Percentiles rank a stretch among this genome's conserved stretches.
phyloP scores from a whole-genome alignment of 805 yeast species.

The Myxozyma udenii region DNA sequence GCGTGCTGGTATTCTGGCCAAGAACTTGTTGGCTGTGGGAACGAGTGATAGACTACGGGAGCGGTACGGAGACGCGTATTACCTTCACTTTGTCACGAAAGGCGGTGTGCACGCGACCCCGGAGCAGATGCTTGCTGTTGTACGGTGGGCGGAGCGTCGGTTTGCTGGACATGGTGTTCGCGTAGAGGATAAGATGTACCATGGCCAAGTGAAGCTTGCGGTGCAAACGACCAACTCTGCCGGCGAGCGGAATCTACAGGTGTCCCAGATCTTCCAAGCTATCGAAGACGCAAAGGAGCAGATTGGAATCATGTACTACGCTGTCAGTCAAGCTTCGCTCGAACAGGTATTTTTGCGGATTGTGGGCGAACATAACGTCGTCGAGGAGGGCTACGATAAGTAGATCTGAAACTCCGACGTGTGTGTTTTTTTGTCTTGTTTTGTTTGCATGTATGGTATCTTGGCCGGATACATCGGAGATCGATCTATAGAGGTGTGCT shows the following conservation, averaged over 20 bases:
- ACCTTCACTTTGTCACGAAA: constrained; percentile 36
- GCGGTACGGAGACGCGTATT: constrained; percentile 35
- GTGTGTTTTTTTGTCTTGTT: background rate
- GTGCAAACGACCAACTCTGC: constrained; percentile 31
- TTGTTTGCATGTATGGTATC: background rate
- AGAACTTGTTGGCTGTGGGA: constrained; percentile 38
- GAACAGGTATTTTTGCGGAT: constrained; percentile 39
- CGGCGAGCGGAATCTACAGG: constrained; percentile 28
- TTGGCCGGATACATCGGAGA: background rate
- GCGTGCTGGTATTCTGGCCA: constrained; percentile 39
- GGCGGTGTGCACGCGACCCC: constrained; percentile 34
- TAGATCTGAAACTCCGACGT: background rate
- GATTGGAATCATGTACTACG: constrained; percentile 34
- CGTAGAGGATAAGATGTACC: constrained; percentile 36
- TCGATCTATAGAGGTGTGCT: too few relatives aligned
- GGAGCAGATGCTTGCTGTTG: constrained; percentile 33
- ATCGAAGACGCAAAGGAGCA: constrained; percentile 23
- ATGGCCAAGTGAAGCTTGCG: constrained; percentile 37
- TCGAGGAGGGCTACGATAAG: constrained; percentile 33
- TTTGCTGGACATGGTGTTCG: constrained; percentile 33
- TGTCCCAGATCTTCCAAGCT: constrained; percentile 30
- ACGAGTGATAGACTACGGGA: constrained; percentile 34
- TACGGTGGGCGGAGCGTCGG: constrained; percentile 30
- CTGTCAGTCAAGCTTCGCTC: constrained; percentile 36
- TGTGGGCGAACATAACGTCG: constrained; percentile 34